phyloP scores from a whole-genome alignment of 768 basidiomycete genomes.

The Brasilioporus rufonigricans region DNA sequence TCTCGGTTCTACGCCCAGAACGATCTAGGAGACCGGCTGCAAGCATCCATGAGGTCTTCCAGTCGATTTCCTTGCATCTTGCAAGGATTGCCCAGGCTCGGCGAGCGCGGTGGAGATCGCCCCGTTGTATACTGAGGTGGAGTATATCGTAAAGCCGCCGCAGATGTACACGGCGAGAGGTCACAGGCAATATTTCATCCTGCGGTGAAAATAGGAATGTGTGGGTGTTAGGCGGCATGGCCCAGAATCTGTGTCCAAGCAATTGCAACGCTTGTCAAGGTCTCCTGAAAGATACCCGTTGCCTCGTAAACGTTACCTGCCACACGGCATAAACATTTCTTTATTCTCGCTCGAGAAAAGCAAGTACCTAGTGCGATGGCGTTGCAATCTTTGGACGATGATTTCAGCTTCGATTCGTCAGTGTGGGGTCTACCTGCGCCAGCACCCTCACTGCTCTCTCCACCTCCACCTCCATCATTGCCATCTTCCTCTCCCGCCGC shows the following conservation, averaged over 20 bases:
- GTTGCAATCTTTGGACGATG: constrained; percentile 59
- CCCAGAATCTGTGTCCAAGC: not conserved
- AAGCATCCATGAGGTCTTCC: constrained; percentile 69
- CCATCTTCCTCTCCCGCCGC: constrained; percentile 27
- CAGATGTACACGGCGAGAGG: constrained; percentile 68
- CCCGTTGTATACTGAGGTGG: constrained; percentile 65
- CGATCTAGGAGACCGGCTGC: constrained; percentile 56
- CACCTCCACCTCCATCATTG: constrained; percentile 17
- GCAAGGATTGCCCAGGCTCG: constrained; percentile 73
- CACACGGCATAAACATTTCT: constrained; percentile 13
- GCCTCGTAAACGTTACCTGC: constrained; percentile 1
- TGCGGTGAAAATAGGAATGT: constrained; percentile 62
- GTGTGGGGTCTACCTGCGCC: constrained; percentile 62
- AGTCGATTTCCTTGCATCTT: constrained; percentile 75
- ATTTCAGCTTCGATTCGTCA: constrained; percentile 66
- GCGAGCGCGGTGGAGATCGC: constrained; percentile 60
- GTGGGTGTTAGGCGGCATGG: constrained; percentile 33
- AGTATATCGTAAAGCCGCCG: constrained; percentile 73
- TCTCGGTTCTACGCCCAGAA: constrained; percentile 27
- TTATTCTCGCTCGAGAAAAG: not conserved
- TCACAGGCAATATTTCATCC: constrained; percentile 46
- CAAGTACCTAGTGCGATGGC: constrained; percentile 12
- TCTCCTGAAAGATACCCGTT: not conserved
- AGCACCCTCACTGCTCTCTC: constrained; percentile 30
- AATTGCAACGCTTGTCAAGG: not conserved